Base-by-base conservation (phyloP, 2,329 filamentous ascomycete species). In the Botrytis fabae region DNA sequence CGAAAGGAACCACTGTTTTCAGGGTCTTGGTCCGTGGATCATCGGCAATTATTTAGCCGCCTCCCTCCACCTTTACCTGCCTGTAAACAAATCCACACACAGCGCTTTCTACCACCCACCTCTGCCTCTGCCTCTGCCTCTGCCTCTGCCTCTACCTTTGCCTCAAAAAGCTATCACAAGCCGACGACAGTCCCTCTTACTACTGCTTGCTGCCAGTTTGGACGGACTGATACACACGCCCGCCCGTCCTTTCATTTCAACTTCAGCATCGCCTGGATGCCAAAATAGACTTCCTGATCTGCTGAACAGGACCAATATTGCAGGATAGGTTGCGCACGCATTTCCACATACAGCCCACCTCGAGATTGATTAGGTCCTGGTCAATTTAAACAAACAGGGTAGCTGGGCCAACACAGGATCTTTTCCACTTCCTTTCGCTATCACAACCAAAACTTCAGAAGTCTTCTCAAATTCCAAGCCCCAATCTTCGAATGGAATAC, bases 381-480 rank as follows among this genome's bases (percentile, higher is more conserved):
- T 9, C 61, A 63, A 63, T 63, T 54, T 42, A 35, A 68, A 68
- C 22, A 54, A 54, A 32, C 38, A 66, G 64, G 63, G 64, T 66
- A 66, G 64, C 64, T 66, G 64, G 64, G 64, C 46, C 46, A 66
- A 66, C 64, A 54, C 46, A 68, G 32, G 64, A 54, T 68, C 48
- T 54, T 68, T 57, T 68, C 44, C 22, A 66, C 22, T 68, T 68
- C 46, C 46, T 54, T 44, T 68, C 35, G 62, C 62, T 64, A 28
- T 54, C 48, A 22, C 46, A 22, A 28, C 46, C 64, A 54, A 40
- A 68, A 38, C 51, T 69, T 25, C n/a, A 69, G n/a, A 35, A 48
- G 20, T 60, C 44, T 68, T 60, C 51, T 10, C 42, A 64, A 63
- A 69, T 51, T 48, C 32, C 28, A 40, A 63, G 51, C 70, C 62